Conservation (phyloP, 2,329 filamentous ascomycete genomes). For the Annulohypoxylon truncatum region DNA sequence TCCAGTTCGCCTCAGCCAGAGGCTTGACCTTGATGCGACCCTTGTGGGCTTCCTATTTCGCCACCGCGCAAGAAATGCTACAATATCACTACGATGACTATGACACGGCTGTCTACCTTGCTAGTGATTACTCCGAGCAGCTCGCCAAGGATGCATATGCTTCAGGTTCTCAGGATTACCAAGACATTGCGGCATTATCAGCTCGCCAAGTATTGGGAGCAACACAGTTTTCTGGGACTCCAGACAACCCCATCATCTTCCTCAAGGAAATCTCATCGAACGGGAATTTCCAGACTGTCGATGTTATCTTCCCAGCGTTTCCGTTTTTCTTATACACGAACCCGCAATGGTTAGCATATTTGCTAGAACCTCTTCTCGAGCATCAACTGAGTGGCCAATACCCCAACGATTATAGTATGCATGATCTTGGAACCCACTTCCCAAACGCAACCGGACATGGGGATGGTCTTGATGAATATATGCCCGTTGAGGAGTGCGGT, state of each 20-base stretch:
- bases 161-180: slow-evolving; percentile 79
- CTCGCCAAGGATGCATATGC: slow-evolving; percentile 77
- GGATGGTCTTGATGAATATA: slow-evolving; percentile 77
- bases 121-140: slow-evolving; percentile 78
- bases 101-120: slow-evolving; percentile 69
- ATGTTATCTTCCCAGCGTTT: slow-evolving; percentile 88
- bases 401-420: slow-evolving; percentile 84
- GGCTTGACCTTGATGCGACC: slow-evolving; percentile 83
- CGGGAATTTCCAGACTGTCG: slow-evolving; percentile 86
- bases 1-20: slow-evolving; percentile 80
- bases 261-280: slow-evolving; percentile 89
- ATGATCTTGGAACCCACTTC: slow-evolving; percentile 78
- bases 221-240: slow-evolving; percentile 78
- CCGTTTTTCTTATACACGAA: slow-evolving; percentile 90
- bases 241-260: slow-evolving; percentile 79
- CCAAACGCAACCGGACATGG: slow-evolving; percentile 81
- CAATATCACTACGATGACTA: slow-evolving; percentile 83
- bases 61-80: slow-evolving; percentile 70
- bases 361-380: slow-evolving; percentile 83
- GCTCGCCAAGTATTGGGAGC: slow-evolving; percentile 85
- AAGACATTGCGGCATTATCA: slow-evolving; percentile 80
- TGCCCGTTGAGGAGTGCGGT: slow-evolving; percentile 80
- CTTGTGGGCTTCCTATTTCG: slow-evolving; percentile 82
- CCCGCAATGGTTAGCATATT: slow-evolving; percentile 81
- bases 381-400: slow-evolving; percentile 86